phyloP scores from a whole-genome alignment of 345 rosid genomes.

The Moricandia moricandioides region DNA sequence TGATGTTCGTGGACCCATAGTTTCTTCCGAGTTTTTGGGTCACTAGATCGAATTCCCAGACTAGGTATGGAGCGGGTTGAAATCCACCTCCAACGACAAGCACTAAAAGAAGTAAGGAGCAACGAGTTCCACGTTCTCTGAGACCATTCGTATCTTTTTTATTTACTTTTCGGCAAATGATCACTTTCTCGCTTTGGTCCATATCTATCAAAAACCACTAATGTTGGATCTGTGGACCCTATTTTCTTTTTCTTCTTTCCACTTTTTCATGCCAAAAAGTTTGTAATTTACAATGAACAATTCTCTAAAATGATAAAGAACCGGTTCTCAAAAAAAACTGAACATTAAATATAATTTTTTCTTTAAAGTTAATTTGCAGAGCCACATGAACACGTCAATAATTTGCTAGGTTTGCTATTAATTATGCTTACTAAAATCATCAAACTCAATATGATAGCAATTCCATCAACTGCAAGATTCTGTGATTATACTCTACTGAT shows the following conservation, averaged over 20 bases:
- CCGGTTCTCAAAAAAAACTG: too few relatives aligned
- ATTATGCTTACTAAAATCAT: neutral
- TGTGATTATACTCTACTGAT: slow-evolving; percentile 45
- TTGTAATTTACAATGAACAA: neutral
- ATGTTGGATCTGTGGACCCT: slow-evolving; percentile 14
- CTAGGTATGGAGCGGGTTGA: too few relatives aligned
- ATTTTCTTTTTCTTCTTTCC: slow-evolving; percentile 7
- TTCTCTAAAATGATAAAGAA: too few relatives aligned
- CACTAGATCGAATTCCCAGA: too few relatives aligned
- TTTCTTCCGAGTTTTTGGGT: too few relatives aligned
- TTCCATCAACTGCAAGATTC: neutral
- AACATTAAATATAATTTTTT: too few relatives aligned
- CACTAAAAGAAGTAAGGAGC: slow-evolving; percentile 18
- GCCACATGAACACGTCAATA: neutral
- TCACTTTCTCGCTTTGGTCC: neutral
- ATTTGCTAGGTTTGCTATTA: neutral
- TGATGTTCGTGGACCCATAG: too few relatives aligned
- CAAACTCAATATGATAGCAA: neutral
- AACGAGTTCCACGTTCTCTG: slow-evolving; percentile 11
- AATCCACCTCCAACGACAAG: too few relatives aligned
- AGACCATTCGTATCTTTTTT: neutral
- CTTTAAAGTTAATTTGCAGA: neutral
- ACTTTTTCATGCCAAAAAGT: slow-evolving; percentile 5
- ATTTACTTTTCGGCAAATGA: neutral
- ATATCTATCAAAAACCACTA: neutral